Base-by-base conservation (phyloP, 495 filamentous ascomycete genomes). In the Lindgomyces ingoldianus region DNA sequence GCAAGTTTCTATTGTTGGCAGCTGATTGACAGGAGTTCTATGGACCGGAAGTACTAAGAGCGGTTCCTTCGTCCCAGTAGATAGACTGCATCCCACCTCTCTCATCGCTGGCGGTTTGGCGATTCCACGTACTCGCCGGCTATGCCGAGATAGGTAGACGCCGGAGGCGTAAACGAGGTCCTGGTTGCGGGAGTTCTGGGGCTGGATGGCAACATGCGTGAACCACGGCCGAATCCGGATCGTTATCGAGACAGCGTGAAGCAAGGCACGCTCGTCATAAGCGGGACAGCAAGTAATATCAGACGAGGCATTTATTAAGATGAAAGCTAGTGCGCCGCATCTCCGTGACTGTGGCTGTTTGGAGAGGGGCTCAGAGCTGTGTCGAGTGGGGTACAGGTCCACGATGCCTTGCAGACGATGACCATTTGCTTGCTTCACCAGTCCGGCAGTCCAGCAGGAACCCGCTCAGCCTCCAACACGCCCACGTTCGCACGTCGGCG, bases 161-260 rank as follows among this genome's bases (percentile, higher is more conserved):
- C 47, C 27, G 57, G 56, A 22, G 33, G 33, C 12, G 36, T 22
- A 47, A 11, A 48, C 56, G 56, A 59, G 52, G n/a, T 25, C n/a
- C 22, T 6, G 12, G 4, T 41, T 9, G 21, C 53, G 27, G 51
- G 22, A 12, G 24, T 3, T 51, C 22, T 9, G 19, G n/a, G n/a
- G n/a, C n/a, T n/a, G n/a, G n/a, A n/a, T n/a, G n/a, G n/a, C n/a
- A n/a, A n/a, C n/a, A n/a, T 39, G 33, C 33, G 33, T 39, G 58
- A 44, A 24, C 45, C 21, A 24, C 57, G 45, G 57, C 46, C 57
- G 41, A 62, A 61, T 58, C 64, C 57, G 64, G 64, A 12, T n/a
- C 27, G 46, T 65, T 60, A 65, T 65, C 62, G 39, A 59, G 62
- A 29, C 30, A 33, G 55, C 62, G 62, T 65, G 62, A 16, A 19